Conservation (phyloP, 2,329 filamentous ascomycete species). For the Periconia sp. region DNA sequence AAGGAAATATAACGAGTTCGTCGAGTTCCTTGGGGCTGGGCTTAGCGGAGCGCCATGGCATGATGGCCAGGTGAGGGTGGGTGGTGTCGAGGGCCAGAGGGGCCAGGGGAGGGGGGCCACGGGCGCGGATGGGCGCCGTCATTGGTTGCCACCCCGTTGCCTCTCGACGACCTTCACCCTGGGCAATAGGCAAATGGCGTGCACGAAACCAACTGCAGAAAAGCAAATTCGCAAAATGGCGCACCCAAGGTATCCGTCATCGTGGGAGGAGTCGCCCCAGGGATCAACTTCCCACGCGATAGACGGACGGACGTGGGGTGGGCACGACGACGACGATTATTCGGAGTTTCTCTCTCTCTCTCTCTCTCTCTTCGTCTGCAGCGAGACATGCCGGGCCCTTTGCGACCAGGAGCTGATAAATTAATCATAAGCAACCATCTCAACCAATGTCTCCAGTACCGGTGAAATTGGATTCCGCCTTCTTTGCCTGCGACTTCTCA, state of each 20-base stretch:
- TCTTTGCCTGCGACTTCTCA: no score
- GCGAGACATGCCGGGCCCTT: no score
- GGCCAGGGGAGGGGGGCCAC: constrained; percentile 1
- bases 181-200: background rate
- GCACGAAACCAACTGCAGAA: background rate
- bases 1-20: background rate
- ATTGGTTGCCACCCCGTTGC: background rate
- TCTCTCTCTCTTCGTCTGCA: background rate
- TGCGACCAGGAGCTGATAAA: no score
- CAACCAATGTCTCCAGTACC: no score
- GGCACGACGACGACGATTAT: no score
- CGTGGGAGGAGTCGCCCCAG: background rate
- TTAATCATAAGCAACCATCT: no score
- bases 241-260: background rate
- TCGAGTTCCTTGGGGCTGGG: constrained; percentile 6
- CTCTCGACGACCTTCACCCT: background rate
- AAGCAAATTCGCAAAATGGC: background rate
- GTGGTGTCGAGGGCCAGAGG: constrained; percentile 2
- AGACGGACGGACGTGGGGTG: background rate
- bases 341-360: background rate
- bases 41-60: constrained; percentile 9
- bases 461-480: no score
- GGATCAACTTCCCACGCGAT: background rate
- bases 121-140: background rate
- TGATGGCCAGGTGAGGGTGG: no score